phyloP scores from a whole-genome alignment of 495 filamentous ascomycete species.

The Aspergillus indologenus region DNA sequence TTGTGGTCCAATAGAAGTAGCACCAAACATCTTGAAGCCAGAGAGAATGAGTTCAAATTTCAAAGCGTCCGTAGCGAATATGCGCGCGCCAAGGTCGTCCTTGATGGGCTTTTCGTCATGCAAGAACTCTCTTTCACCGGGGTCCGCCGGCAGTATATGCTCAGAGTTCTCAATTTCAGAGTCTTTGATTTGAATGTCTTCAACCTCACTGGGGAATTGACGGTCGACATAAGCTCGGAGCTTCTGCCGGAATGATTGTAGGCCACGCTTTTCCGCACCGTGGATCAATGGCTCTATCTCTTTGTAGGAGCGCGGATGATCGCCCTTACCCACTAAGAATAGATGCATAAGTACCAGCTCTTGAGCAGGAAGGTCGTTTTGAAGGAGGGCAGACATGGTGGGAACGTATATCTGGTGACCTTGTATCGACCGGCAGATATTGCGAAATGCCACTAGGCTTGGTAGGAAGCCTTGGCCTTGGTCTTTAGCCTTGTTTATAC shows the following conservation, averaged over 20 bases:
- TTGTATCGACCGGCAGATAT: conserved; percentile 40
- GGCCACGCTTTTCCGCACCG: conserved; percentile 35
- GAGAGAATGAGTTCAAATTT: conserved; percentile 62
- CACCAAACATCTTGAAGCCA: conserved; percentile 60
- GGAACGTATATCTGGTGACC: conserved; percentile 57
- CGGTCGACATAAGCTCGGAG: conserved; percentile 26
- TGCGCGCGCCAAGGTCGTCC: conserved; percentile 64
- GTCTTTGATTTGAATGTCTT: not conserved
- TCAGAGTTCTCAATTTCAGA: not conserved
- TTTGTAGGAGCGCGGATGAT: conserved; percentile 43
- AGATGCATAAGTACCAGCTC: conserved; percentile 60
- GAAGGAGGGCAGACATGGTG: conserved; percentile 55
- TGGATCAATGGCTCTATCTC: conserved; percentile 43
- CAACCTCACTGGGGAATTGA: conserved; percentile 15
- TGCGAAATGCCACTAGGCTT: conserved; percentile 42
- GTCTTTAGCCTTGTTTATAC: not conserved
- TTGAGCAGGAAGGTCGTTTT: conserved; percentile 38
- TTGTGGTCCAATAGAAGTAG: conserved; percentile 65
- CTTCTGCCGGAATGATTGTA: conserved; percentile 18
- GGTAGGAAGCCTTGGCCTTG: conserved; percentile 15
- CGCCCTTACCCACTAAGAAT: conserved; percentile 44
- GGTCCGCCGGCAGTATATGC: not conserved
- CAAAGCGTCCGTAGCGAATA: conserved; percentile 69
- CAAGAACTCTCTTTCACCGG: conserved; percentile 4
- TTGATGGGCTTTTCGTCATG: conserved; percentile 32